A percentile compares a stretch with the other conserved stretches of the same genome.
These are phyloP conservation scores for Strobilomyces echinocephalus DNA, from an alignment of 768 basidiomycete species.

Conservation along the genomic window DNA sequence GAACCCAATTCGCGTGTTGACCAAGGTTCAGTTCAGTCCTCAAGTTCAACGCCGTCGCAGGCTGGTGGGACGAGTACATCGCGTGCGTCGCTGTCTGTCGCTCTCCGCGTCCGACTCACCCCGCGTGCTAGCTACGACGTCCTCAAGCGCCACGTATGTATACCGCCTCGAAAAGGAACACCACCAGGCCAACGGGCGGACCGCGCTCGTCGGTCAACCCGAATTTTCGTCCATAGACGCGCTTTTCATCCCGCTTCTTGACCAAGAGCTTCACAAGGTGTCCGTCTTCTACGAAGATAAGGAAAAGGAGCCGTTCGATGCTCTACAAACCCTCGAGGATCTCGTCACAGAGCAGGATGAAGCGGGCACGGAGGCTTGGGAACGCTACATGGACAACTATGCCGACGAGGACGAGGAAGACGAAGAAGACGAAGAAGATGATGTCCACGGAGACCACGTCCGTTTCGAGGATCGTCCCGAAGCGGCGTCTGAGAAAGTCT, in stretches of 20 bases:
- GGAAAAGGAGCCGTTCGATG: conserved; percentile 64
- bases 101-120: background rate
- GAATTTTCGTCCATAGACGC: conserved; percentile 43
- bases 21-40: conserved; percentile 58
- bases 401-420: too few species aligned
- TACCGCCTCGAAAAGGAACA: conserved; percentile 84
- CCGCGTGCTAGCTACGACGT: conserved; percentile 59
- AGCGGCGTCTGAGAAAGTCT: too few species aligned
- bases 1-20: background rate
- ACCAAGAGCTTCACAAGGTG: conserved; percentile 81
- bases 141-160: conserved; percentile 77
- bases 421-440: too few species aligned
- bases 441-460: too few species aligned
- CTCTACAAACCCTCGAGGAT: conserved; percentile 53
- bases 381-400: too few species aligned
- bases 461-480: too few species aligned
- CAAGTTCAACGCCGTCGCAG: conserved; percentile 86
- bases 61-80: conserved; percentile 93
- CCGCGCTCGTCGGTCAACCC: conserved; percentile 47
- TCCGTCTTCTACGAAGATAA: conserved; percentile 71
- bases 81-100: conserved; percentile 45
- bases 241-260: conserved; percentile 69
- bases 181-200: conserved; percentile 56
- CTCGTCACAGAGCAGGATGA: conserved; percentile 34
- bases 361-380: too few species aligned